Conservation (phyloP, 495 filamentous ascomycete genomes). For the Usnea hakonensis region DNA sequence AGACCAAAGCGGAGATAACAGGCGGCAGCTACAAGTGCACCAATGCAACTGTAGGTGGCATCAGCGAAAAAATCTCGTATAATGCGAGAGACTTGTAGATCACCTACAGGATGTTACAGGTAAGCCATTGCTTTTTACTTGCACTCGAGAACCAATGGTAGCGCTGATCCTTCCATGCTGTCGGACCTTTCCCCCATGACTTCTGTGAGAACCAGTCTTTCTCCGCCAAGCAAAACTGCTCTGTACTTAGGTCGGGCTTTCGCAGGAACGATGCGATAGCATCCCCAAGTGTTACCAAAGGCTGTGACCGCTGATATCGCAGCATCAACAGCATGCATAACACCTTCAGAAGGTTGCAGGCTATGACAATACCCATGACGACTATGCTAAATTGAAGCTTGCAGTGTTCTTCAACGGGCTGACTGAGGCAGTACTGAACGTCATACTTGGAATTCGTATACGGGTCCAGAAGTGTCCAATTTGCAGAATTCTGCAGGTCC, state of each 20-base stretch:
- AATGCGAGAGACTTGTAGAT: background rate
- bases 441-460: conserved; percentile 9
- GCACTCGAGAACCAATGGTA: conserved; percentile 16
- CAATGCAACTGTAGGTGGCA: background rate
- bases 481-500: background rate
- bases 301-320: conserved; percentile 9
- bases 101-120: conserved; percentile 23
- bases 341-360: conserved; percentile 32
- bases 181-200: background rate
- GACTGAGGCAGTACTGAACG: conserved; percentile 34
- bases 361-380: conserved; percentile 35
- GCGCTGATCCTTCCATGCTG: background rate
- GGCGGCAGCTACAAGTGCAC: background rate
- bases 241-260: background rate
- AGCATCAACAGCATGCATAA: conserved; percentile 27
- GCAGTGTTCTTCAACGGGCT: conserved; percentile 28
- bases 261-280: conserved; percentile 17
- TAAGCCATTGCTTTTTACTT: conserved; percentile 18
- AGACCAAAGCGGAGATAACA: background rate
- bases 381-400: conserved; percentile 35
- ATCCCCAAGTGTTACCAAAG: conserved; percentile 21
- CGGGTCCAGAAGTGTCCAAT: background rate
- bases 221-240: conserved; percentile 1
- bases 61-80: background rate
- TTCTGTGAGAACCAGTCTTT: background rate